Percentiles rank a stretch among this genome's conserved stretches.
These are phyloP conservation scores for Lippia alba DNA, from an alignment of 305 asterid species.

Conservation along the genomic window DNA sequence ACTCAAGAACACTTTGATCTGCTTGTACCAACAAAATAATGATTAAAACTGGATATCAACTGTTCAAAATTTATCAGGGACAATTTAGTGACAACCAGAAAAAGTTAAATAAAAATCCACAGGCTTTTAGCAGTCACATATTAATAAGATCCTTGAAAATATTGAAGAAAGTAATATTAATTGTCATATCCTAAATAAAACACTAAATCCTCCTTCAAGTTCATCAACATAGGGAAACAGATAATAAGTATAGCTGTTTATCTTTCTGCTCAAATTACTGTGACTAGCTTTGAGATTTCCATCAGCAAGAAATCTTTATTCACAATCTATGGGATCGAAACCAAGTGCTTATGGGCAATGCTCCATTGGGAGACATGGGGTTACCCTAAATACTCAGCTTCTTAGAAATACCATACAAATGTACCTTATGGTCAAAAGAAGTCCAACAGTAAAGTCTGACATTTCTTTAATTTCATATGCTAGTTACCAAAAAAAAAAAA, in stretches of 20 bases:
- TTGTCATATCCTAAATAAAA: conserved; percentile 6
- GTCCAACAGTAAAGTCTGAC: not conserved
- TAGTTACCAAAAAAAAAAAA: too few species aligned
- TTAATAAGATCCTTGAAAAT: conserved; percentile 19
- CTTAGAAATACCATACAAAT: conserved; percentile 6
- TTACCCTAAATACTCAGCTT: not conserved
- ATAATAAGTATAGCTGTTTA: too few species aligned
- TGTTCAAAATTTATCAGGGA: conserved; percentile 8
- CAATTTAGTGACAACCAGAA: not conserved
- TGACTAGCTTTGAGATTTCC: too few species aligned
- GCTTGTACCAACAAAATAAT: conserved; percentile 19
- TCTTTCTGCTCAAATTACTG: too few species aligned
- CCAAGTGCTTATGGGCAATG: conserved; percentile 3
- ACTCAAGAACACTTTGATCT: conserved; percentile 15
- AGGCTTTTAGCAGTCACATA: conserved; percentile 9
- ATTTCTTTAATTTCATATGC: not conserved
- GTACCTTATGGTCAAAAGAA: too few species aligned
- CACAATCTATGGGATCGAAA: too few species aligned
- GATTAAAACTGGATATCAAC: conserved; percentile 27
- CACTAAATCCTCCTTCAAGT: not conserved
- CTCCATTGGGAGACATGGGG: not conserved
- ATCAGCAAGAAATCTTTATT: too few species aligned
- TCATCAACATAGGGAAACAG: not conserved
- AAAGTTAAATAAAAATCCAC: not conserved
- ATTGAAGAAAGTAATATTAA: not conserved